phyloP scores from a whole-genome alignment of 208 protist species.

The Trypanosoma vivax region DNA sequence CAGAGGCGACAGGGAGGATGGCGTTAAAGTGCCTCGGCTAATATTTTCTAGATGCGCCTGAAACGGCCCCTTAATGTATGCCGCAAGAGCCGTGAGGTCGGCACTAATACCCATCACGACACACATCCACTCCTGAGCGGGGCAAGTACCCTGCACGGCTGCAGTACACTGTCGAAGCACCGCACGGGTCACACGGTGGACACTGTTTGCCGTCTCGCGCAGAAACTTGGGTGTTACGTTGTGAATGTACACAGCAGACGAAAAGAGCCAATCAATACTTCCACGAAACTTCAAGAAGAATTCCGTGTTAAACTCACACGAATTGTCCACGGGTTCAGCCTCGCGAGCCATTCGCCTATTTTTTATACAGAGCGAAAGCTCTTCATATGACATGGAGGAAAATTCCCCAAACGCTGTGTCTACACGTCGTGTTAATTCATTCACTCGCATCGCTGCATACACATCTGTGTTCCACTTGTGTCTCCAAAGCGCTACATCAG shows the following conservation, averaged over 20 bases:
- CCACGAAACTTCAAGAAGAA: conserved; percentile 21
- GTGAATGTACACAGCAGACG: conserved; percentile 33
- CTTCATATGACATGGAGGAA: not conserved
- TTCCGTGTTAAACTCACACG: conserved; percentile 11
- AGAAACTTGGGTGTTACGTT: conserved; percentile 35
- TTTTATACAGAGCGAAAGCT: not conserved
- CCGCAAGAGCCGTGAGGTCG: conserved; percentile 11
- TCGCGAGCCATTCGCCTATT: not conserved
- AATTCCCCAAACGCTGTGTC: not conserved
- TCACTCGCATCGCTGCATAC: conserved; percentile 59
- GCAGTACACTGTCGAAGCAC: conserved; percentile 4
- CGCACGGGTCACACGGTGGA: not conserved
- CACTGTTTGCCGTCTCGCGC: conserved; percentile 12
- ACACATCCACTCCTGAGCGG: conserved; percentile 13
- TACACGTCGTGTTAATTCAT: conserved; percentile 26
- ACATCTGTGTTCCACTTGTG: conserved; percentile 89
- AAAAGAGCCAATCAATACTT: conserved; percentile 33
- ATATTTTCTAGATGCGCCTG: conserved; percentile 1
- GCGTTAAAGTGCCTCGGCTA: conserved; percentile 3
- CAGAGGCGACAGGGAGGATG: not conserved
- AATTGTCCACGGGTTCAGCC: not conserved
- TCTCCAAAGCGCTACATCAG: conserved; percentile 68
- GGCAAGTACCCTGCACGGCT: not conserved
- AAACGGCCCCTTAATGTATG: conserved; percentile 16
- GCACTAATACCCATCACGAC: not conserved